These are phyloP conservation scores for Alternaria incomplexa DNA, from an alignment of 2,329 filamentous ascomycete species.

Conservation along the genomic window DNA sequence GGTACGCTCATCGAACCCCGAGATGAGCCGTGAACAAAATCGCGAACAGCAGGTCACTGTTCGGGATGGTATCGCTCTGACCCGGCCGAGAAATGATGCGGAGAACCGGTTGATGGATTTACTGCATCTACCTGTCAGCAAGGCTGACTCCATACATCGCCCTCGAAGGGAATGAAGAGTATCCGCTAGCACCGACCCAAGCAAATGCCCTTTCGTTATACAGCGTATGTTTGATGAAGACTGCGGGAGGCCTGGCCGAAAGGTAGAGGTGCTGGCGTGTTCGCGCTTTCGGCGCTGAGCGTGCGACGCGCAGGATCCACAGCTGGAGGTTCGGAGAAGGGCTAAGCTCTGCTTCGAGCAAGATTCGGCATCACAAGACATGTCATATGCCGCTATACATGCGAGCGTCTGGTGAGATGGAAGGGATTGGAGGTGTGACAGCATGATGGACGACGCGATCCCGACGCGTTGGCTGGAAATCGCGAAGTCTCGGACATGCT, in stretches of 20 bases:
- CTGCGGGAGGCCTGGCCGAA: not conserved
- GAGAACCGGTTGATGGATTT: not conserved
- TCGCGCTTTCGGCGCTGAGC: not conserved
- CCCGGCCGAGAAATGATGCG: not conserved
- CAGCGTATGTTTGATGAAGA: not conserved
- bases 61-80: not conserved
- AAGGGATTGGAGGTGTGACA: not conserved
- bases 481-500: not conserved
- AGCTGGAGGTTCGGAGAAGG: not conserved
- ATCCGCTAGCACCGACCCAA: not conserved
- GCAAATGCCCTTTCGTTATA: not conserved
- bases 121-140: not conserved
- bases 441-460: not conserved
- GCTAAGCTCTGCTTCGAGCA: not conserved
- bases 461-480: not conserved
- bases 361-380: fast-evolving
- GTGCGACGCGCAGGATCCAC: fast-evolving
- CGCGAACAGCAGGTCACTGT: not conserved
- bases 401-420: fast-evolving
- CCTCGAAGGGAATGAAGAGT: not conserved
- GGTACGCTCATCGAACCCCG: not conserved
- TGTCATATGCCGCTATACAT: not conserved
- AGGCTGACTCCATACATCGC: not conserved
- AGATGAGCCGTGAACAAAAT: not conserved
- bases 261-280: not conserved